phyloP scores from a whole-genome alignment of 75 land plant species.

The Larix kaempferi region DNA sequence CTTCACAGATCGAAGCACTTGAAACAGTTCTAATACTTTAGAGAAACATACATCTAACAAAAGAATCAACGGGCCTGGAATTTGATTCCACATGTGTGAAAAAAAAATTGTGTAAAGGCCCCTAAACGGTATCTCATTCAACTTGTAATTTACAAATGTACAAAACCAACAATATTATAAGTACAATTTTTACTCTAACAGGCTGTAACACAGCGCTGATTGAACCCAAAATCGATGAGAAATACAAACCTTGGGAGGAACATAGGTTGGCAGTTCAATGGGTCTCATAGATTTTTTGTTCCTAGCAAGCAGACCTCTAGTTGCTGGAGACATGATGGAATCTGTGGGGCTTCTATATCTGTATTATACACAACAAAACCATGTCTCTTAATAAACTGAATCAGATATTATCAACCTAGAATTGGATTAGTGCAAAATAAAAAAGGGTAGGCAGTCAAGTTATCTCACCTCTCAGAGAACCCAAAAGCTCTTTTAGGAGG shows the following conservation, averaged over 20 bases:
- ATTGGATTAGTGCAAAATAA: too few relatives aligned
- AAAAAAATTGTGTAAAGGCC: not conserved
- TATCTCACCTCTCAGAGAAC: slow-evolving; percentile 1
- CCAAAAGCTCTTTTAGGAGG: not conserved
- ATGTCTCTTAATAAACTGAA: too few relatives aligned
- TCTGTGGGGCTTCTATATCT: slow-evolving; percentile 51
- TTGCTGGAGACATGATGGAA: slow-evolving; percentile 40
- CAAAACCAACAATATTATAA: not conserved
- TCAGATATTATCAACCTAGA: too few relatives aligned
- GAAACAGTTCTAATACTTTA: too few relatives aligned
- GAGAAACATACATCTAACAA: too few relatives aligned
- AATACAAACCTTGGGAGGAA: slow-evolving; percentile 32
- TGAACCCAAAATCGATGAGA: too few relatives aligned
- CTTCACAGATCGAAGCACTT: not conserved
- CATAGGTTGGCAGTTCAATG: slow-evolving; percentile 19
- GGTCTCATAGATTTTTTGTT: slow-evolving; percentile 20
- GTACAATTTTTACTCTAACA: not conserved
- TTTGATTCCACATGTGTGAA: not conserved
- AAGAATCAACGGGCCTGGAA: too few relatives aligned
- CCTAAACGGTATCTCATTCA: not conserved
- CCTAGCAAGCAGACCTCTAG: slow-evolving; percentile 37
- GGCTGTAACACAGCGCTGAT: too few relatives aligned
- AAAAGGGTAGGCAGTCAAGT: not conserved
- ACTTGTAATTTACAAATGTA: not conserved
- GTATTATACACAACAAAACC: not conserved